phyloP scores from a whole-genome alignment of 116 monocot species.

The Dioscorea cayenensis region DNA sequence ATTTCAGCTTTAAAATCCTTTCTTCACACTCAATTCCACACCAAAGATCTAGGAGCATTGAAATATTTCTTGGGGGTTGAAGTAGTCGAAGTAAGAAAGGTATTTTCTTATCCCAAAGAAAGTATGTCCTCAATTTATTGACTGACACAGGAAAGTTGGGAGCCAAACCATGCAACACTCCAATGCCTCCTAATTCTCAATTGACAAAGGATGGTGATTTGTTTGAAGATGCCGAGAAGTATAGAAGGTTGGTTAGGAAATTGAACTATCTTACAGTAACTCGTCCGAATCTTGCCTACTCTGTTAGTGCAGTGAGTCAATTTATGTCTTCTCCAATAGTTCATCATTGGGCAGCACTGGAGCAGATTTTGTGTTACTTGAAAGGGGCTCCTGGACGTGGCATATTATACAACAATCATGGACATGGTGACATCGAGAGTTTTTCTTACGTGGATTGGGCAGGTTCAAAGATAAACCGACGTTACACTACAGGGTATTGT shows the following conservation, averaged over 20 bases:
- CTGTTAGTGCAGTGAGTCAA: background rate
- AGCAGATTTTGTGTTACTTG: background rate
- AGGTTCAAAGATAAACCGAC: background rate
- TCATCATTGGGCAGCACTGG: background rate
- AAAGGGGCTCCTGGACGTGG: background rate
- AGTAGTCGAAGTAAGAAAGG: background rate
- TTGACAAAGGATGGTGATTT: background rate
- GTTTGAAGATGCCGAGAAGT: no score
- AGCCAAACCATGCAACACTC: background rate
- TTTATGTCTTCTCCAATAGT: background rate
- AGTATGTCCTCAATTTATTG: background rate
- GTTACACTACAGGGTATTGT: background rate
- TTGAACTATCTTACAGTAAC: background rate
- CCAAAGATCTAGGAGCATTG: background rate
- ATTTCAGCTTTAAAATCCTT: background rate
- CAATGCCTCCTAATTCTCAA: background rate
- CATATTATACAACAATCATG: background rate
- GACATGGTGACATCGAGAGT: background rate
- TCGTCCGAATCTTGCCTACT: background rate
- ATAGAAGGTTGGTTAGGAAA: no score
- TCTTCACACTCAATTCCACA: background rate
- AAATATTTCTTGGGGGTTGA: constrained; percentile 9
- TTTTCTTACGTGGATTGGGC: constrained; percentile 4
- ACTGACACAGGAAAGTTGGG: background rate
- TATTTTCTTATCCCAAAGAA: background rate